These are phyloP conservation scores for Talinum fruticosum DNA, from an alignment of 148 eudicot genomes.

Conservation along the genomic window DNA sequence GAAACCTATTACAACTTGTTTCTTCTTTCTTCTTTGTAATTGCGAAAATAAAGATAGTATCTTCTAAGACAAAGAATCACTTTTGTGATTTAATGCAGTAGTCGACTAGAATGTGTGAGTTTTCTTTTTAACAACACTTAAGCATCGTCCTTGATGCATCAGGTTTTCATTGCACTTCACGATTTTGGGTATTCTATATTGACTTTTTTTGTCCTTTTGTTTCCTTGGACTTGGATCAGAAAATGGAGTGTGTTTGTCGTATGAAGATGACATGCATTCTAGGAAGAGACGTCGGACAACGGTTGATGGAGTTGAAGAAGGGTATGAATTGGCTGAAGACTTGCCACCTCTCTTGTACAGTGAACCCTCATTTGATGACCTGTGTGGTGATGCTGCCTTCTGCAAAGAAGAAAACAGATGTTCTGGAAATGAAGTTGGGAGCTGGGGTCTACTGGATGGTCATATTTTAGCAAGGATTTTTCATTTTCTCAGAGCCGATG, in stretches of 20 bases:
- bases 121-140: background rate
- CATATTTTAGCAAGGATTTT: conserved; percentile 76
- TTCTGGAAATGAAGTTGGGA: conserved; percentile 34
- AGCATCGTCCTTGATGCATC: background rate
- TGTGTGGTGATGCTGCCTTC: conserved; percentile 54
- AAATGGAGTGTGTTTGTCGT: conserved; percentile 23
- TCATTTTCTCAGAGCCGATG: conserved; percentile 79
- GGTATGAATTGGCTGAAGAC: conserved; percentile 42
- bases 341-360: conserved; percentile 27
- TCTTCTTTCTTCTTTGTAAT: background rate
- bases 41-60: background rate
- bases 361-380: conserved; percentile 65
- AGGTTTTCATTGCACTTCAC: background rate
- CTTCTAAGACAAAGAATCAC: background rate
- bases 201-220: conserved; percentile 10
- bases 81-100: background rate
- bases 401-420: conserved; percentile 26
- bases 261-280: conserved; percentile 37
- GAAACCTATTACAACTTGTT: background rate
- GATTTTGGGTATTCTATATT: conserved; percentile 16
- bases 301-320: conserved; percentile 52
- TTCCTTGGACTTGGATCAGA: conserved; percentile 28
- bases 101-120: background rate
- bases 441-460: conserved; percentile 83
- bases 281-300: conserved; percentile 59